A percentile compares a stretch with the other conserved stretches of the same genome.
phyloP scores from a whole-genome alignment of 495 filamentous ascomycete species.

The Hypoxylon lienhwacheense region DNA sequence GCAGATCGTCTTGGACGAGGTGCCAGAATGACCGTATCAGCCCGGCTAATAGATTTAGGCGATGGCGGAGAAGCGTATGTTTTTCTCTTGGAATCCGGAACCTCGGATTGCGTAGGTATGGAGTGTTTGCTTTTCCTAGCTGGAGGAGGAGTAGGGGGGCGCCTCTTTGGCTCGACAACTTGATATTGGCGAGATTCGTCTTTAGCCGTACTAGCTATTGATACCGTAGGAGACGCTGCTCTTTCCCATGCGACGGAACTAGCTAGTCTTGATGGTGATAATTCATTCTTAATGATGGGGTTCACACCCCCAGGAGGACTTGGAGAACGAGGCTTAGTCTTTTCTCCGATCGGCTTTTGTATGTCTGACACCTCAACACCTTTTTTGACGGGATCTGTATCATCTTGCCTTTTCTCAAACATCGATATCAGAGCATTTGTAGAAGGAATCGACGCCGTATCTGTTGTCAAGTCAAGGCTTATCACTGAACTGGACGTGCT shows the following conservation, averaged over 20 bases:
- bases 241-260: constrained; percentile 16
- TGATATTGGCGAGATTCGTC: constrained; percentile 9
- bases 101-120: background rate
- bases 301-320: constrained; percentile 32
- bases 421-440: constrained; percentile 62
- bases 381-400: constrained; percentile 47
- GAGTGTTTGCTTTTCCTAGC: constrained; percentile 20
- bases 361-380: background rate
- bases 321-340: constrained; percentile 20
- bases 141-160: constrained; percentile 30
- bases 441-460: constrained; percentile 56
- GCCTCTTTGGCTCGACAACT: constrained; percentile 10
- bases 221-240: constrained; percentile 16
- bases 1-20: constrained; percentile 23
- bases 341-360: constrained; percentile 28
- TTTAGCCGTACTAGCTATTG: background rate
- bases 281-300: constrained; percentile 22
- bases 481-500: constrained; percentile 33
- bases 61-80: constrained; percentile 16
- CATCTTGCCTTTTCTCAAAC: constrained; percentile 54
- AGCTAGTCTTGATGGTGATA: constrained; percentile 29
- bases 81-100: constrained; percentile 13
- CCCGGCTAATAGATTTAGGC: constrained; percentile 3
- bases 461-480: constrained; percentile 43
- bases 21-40: constrained; percentile 21